Evolutionary conservation across 208 protist genomes (phyloP).

Genomic region (Naegleria lovaniensis): DNA sequence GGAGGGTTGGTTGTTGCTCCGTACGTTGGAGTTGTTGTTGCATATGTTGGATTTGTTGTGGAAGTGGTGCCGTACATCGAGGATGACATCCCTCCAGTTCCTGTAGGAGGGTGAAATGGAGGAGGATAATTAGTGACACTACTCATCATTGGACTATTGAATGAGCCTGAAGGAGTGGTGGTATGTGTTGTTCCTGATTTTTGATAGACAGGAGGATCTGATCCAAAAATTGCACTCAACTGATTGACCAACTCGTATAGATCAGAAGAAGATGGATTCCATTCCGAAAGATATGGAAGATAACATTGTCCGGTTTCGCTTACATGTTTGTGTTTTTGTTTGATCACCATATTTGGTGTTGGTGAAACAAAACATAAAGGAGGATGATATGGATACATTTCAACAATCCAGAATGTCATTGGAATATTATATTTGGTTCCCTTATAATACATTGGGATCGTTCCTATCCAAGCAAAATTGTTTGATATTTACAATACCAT

Average conservation of each 20-base stretch:
- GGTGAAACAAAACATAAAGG: slow-evolving; percentile 16
- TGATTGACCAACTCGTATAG: slow-evolving; percentile 18
- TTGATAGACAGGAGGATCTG: slow-evolving; percentile 23
- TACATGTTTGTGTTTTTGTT: slow-evolving; percentile 16
- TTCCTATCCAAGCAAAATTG: not conserved
- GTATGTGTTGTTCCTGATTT: not conserved
- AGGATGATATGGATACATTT: slow-evolving; percentile 10
- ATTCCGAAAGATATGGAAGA: slow-evolving; percentile 2
- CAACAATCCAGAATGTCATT: slow-evolving; percentile 7
- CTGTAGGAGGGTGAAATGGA: not conserved
- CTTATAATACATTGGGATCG: slow-evolving; percentile 21
- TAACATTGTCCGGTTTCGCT: not conserved
- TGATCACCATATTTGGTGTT: slow-evolving; percentile 9
- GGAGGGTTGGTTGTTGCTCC: not conserved
- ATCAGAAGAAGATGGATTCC: not conserved
- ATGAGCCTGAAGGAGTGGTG: not conserved
- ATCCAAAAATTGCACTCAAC: not conserved
- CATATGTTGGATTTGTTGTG: not conserved
- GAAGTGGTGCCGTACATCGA: not conserved
- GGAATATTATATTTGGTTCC: slow-evolving; percentile 20
- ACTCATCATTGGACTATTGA: not conserved
- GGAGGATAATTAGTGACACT: not conserved
- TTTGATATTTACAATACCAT: too few relatives aligned
- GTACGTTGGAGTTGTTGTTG: not conserved
- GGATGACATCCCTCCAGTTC: not conserved